Evolutionary conservation across 2,329 filamentous ascomycete genomes (phyloP).

Genomic region (Raffaelea ambrosiae): DNA sequence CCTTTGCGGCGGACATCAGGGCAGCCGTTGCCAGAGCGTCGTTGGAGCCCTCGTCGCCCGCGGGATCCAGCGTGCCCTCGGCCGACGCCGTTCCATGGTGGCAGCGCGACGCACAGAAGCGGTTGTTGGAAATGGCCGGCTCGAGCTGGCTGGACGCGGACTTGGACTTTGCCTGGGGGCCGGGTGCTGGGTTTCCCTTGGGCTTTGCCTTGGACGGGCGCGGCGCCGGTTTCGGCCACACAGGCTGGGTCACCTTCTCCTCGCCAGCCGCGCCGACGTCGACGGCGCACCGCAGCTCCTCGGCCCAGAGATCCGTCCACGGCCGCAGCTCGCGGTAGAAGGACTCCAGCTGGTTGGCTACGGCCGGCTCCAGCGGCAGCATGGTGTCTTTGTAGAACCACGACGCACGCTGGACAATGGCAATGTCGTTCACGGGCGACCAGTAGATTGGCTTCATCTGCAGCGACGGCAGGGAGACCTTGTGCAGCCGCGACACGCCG

Average conservation of each 20-base stretch:
- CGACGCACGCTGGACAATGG: constrained; percentile 73
- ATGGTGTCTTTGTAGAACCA: constrained; percentile 98
- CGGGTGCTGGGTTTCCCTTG: constrained; percentile 21
- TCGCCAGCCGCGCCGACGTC: constrained; percentile 86
- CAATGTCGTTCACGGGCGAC: constrained; percentile 86
- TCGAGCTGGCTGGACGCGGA: too few relatives aligned
- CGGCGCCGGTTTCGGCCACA: constrained; percentile 57
- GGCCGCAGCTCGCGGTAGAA: constrained; percentile 80
- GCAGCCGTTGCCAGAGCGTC: constrained; percentile 10
- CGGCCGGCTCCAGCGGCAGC: constrained; percentile 73
- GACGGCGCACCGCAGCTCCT: constrained; percentile 82
- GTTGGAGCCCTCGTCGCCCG: neutral
- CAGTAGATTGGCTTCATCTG: constrained; percentile 97
- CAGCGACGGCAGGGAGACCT: constrained; percentile 72
- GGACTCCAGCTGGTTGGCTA: constrained; percentile 88
- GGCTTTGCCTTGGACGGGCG: constrained; percentile 18
- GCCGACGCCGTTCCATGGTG: constrained; percentile 51
- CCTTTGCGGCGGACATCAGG: constrained; percentile 32
- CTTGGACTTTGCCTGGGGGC: too few relatives aligned
- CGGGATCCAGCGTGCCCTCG: constrained; percentile 37
- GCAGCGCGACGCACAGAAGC: constrained; percentile 51
- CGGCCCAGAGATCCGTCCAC: constrained; percentile 87
- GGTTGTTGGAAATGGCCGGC: constrained; percentile 40
- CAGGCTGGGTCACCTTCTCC: constrained; percentile 74
- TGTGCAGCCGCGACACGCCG: constrained; percentile 80